Evolutionary conservation across 176 grass and related monocot genomes (phyloP), one percentile per base, ranked within the genome.

Genomic region (Zizania latifolia): DNA sequence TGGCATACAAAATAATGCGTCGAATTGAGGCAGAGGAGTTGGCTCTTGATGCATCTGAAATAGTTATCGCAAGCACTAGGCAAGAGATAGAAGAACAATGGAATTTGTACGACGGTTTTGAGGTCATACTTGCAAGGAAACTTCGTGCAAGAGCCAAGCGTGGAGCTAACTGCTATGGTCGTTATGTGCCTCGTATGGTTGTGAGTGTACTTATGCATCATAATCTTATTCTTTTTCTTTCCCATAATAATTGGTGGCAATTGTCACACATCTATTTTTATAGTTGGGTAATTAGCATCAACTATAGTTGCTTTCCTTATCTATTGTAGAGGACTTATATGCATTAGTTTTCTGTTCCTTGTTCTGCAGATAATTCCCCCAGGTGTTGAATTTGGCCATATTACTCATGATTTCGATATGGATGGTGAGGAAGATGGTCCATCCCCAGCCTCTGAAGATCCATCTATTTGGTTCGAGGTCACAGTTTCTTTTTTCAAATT

Each of bases 1-100:
- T 75, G 41, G 77, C 85, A 70, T 93, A 83, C 75, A 93, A 93
- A 84, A 93, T 93, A 88, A 93, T 93, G 91, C 57, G 87, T 62
- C 76, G 91, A 75, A 93, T 93, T 78, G 91, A 93, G 32, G 87
- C 85, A 9, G 91, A 93, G 71, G 91, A 93, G 78, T 34, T 90
- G 21, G 78, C 81, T 77, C 85, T 90, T 71, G 91, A 93, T 85
- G 81, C 91, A 53, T 93, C 91, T 77, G 91, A 93, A 77, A 87
- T 93, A 64, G 85, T 93, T 43, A 81, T 93, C 17, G 86, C 91
- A 72, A 93, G 91, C 83, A 93, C 91, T 22, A 88, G 87, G 80
- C 91, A 93, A 71, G 91, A 93, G 71, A 88, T 93, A 88, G 91
- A 93, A 83, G 82, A 85, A 32, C 91, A 93, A 19, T 93, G 91